These are phyloP conservation scores for Ilyonectria destructans DNA, from an alignment of 2,329 filamentous ascomycete species.

Conservation along the genomic window DNA sequence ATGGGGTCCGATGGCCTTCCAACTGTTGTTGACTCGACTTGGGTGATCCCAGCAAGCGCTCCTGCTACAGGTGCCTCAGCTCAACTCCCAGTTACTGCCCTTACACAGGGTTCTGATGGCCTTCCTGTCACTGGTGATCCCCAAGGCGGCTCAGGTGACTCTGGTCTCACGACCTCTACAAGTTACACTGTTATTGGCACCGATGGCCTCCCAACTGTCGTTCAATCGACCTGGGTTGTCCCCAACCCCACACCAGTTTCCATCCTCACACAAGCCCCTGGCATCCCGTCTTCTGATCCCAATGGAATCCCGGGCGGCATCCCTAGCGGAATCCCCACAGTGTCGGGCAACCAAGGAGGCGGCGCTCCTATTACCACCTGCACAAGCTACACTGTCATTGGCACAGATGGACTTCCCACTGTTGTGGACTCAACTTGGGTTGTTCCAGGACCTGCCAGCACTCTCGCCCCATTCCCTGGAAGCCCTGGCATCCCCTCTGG, in stretches of 20 bases:
- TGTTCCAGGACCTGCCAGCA: constrained; percentile 45
- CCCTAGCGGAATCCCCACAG: neutral
- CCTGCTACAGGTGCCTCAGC: constrained; percentile 34
- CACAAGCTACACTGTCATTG: constrained; percentile 44
- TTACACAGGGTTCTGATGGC: constrained; percentile 35
- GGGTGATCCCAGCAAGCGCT: constrained; percentile 47
- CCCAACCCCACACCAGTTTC: constrained; percentile 23
- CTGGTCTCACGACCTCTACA: constrained; percentile 45
- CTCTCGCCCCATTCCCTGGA: constrained; percentile 36
- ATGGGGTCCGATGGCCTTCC: constrained; percentile 53
- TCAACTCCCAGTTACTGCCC: constrained; percentile 31
- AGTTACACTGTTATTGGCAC: constrained; percentile 51
- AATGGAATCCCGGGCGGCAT: neutral
- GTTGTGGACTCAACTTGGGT: constrained; percentile 53
- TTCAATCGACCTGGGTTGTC: constrained; percentile 48
- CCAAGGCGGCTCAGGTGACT: constrained; percentile 32
- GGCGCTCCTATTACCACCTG: constrained; percentile 29
- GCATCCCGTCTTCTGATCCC: neutral
- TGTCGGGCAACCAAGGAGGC: neutral
- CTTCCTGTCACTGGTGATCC: constrained; percentile 38
- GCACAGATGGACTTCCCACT: constrained; percentile 43
- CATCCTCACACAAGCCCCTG: neutral
- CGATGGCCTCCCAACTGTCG: constrained; percentile 50
- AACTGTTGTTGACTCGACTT: constrained; percentile 55
- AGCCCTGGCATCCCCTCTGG: constrained; percentile 29